Evolutionary conservation across 495 filamentous ascomycete genomes (phyloP).

Genomic region (Hyphodiscus hymeniophilus): DNA sequence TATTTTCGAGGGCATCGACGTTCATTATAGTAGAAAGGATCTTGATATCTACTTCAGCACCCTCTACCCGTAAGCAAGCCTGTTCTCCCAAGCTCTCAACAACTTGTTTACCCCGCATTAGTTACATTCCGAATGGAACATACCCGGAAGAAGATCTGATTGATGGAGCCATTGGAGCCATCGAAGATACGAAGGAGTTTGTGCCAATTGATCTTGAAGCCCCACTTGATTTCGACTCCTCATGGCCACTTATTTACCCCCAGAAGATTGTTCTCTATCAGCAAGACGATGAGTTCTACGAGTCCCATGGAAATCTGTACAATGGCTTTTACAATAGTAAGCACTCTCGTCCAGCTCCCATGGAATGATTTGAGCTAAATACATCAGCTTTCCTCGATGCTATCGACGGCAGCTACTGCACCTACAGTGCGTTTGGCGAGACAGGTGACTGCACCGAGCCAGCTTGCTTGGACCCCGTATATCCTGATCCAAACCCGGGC

Average conservation of each 20-base stretch:
- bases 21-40: constrained; percentile 40
- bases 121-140: constrained; percentile 33
- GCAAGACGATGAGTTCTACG: constrained; percentile 17
- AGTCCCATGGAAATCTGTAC: constrained; percentile 30
- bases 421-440: constrained; percentile 16
- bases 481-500: constrained; percentile 40
- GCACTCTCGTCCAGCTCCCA: background rate
- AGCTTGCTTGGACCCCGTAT: constrained; percentile 20
- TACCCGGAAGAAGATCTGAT: constrained; percentile 34
- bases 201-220: constrained; percentile 5
- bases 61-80: constrained; percentile 27
- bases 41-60: constrained; percentile 52
- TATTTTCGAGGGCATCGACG: constrained; percentile 29
- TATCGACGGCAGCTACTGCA: constrained; percentile 56
- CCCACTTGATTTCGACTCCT: constrained; percentile 11
- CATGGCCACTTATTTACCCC: constrained; percentile 15
- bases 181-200: constrained; percentile 15
- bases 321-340: constrained; percentile 26
- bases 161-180: constrained; percentile 30
- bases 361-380: background rate
- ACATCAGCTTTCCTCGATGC: constrained; percentile 44
- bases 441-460: constrained; percentile 2
- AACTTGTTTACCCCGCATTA: constrained; percentile 4
- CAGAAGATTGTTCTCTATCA: constrained; percentile 13
- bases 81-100: background rate